A percentile compares a stretch with the other conserved stretches of the same genome.
Evolutionary conservation across 163 green algal species (phyloP).

Genomic region (Prototheca cutis): DNA sequence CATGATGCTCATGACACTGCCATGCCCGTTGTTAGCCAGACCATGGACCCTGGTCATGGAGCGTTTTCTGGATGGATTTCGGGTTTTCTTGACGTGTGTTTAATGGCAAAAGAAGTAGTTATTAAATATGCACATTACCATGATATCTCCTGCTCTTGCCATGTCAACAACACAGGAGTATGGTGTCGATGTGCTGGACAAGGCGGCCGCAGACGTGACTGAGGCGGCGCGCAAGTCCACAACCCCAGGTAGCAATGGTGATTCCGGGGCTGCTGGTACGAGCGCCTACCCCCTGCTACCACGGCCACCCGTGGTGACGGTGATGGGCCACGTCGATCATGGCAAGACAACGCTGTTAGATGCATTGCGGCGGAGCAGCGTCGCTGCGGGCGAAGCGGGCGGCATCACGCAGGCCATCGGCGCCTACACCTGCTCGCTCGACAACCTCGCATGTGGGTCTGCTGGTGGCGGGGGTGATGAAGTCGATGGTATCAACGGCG

Average conservation of each 20-base stretch:
- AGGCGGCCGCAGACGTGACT: conserved; percentile 31
- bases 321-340: conserved; percentile 99
- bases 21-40: no score
- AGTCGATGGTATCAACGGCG: no score
- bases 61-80: no score
- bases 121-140: no score
- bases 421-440: conserved; percentile 82
- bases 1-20: no score
- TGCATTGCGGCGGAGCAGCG: conserved; percentile 76
- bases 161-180: conserved; percentile 39
- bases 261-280: background rate
- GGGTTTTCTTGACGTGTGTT: no score
- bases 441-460: background rate
- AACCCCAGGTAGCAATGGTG: no score
- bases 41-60: no score
- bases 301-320: conserved; percentile 86
- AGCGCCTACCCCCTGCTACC: conserved; percentile 22
- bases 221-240: conserved; percentile 36
- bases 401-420: conserved; percentile 98
- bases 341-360: conserved; percentile 98
- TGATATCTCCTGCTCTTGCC: background rate
- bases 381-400: conserved; percentile 88
- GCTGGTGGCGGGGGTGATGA: conserved; percentile 10
- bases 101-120: no score
- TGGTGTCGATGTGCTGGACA: conserved; percentile 69